A percentile compares a stretch with the other conserved stretches of the same genome.
These are phyloP conservation scores for Atractiella rhizophila DNA, from an alignment of 768 basidiomycete genomes.

Conservation along the genomic window DNA sequence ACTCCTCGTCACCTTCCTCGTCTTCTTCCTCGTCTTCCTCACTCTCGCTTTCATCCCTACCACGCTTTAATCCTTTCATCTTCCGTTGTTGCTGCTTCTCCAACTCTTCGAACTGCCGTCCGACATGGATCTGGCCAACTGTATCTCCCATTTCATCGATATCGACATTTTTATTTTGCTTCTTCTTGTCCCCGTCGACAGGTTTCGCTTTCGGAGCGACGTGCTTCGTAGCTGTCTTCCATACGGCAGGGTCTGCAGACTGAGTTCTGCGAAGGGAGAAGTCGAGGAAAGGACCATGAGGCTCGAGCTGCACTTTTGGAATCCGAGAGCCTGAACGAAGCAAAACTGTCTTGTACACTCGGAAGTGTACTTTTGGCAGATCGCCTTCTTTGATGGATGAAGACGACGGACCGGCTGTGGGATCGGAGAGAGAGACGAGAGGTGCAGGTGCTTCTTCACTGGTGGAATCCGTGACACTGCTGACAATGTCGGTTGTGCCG, in stretches of 20 bases:
- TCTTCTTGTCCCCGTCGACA: conserved; percentile 41
- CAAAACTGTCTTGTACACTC: conserved; percentile 53
- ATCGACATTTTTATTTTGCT: conserved; percentile 80
- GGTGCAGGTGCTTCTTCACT: conserved; percentile 15
- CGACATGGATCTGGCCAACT: conserved; percentile 68
- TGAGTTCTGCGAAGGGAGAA: conserved; percentile 49
- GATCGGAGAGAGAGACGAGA: conserved; percentile 24
- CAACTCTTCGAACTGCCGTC: conserved; percentile 72
- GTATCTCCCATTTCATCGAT: conserved; percentile 88
- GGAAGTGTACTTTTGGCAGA: conserved; percentile 65
- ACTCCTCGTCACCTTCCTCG: not conserved
- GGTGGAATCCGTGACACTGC: not conserved
- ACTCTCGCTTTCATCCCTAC: conserved; percentile 15
- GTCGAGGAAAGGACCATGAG: conserved; percentile 81
- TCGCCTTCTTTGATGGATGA: conserved; percentile 20
- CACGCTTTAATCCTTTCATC: conserved; percentile 87
- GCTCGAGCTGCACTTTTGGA: conserved; percentile 54
- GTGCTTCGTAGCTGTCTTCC: conserved; percentile 53
- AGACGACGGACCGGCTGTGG: conserved; percentile 15
- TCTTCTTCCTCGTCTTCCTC: conserved; percentile 12
- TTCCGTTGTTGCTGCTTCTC: conserved; percentile 64
- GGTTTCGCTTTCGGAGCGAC: conserved; percentile 75
- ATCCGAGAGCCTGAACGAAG: conserved; percentile 50
- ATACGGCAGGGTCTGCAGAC: conserved; percentile 46
- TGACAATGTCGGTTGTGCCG: not conserved